Evolutionary conservation across 1,284 basidiomycete genomes (phyloP).

Genomic region (Microbotryum saponariae): DNA sequence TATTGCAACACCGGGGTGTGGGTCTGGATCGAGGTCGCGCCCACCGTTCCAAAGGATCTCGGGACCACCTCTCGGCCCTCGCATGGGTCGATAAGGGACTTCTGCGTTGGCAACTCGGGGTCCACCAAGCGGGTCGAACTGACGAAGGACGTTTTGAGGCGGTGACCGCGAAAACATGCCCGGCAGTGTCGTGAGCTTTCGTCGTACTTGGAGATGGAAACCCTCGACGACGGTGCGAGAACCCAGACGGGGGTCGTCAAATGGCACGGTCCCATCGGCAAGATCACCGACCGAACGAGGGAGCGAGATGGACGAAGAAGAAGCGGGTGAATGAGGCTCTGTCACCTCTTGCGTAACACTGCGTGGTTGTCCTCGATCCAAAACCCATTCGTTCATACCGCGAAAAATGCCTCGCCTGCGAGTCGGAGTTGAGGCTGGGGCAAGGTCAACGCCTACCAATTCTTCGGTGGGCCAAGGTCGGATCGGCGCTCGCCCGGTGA

Average conservation of each 20-base stretch:
- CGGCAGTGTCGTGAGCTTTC: too few species aligned
- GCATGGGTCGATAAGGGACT: too few species aligned
- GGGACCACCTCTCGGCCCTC: slow-evolving; percentile 12
- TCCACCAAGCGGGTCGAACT: too few species aligned
- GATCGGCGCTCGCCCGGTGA: slow-evolving; percentile 12
- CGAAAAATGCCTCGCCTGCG: slow-evolving; percentile 13
- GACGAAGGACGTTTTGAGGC: too few species aligned
- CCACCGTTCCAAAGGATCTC: slow-evolving; percentile 26
- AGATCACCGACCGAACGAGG: not conserved
- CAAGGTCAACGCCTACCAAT: slow-evolving; percentile 18
- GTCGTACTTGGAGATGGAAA: slow-evolving; percentile 11
- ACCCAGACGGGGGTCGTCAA: not conserved
- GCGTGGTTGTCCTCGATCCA: not conserved
- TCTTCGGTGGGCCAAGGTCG: slow-evolving; percentile 18
- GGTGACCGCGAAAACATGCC: too few species aligned
- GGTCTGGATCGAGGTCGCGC: slow-evolving; percentile 14
- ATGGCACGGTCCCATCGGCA: not conserved
- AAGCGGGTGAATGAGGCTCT: too few species aligned
- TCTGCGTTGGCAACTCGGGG: too few species aligned
- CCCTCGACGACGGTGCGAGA: slow-evolving; percentile 4
- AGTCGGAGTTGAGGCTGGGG: not conserved
- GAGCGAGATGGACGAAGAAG: too few species aligned
- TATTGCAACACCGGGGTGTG: slow-evolving; percentile 14
- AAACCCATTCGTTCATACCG: slow-evolving; percentile 16
- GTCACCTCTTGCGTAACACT: not conserved